phyloP scores from a whole-genome alignment of 352 stramenopile species.

The Pythium insidiosum region DNA sequence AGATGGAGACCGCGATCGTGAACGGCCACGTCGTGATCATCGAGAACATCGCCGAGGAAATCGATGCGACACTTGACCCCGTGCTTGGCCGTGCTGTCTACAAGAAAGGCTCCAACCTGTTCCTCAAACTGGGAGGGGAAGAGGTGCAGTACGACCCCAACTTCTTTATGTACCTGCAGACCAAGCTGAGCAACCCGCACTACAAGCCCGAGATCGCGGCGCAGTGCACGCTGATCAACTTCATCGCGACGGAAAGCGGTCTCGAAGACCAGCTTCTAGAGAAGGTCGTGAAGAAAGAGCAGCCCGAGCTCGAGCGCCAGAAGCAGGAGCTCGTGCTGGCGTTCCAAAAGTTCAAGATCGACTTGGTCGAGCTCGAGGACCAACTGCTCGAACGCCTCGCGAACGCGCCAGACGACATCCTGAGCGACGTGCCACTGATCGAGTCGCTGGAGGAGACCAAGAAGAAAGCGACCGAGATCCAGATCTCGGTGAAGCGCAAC shows the following conservation, averaged over 20 bases:
- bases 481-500: slow-evolving; percentile 91
- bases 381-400: slow-evolving; percentile 92
- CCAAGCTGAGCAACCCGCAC: slow-evolving; percentile 95
- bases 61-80: slow-evolving; percentile 95
- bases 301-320: slow-evolving; percentile 92
- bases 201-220: slow-evolving; percentile 97
- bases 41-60: slow-evolving; percentile 96
- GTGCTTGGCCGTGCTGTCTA: slow-evolving; percentile 94
- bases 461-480: slow-evolving; percentile 94
- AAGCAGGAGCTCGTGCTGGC: slow-evolving; percentile 89
- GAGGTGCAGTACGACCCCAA: slow-evolving; percentile 95
- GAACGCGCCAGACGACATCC: slow-evolving; percentile 95
- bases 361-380: slow-evolving; percentile 95
- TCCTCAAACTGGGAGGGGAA: slow-evolving; percentile 92
- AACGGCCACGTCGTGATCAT: slow-evolving; percentile 96
- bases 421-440: slow-evolving; percentile 94
- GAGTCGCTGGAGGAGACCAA: slow-evolving; percentile 96
- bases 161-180: slow-evolving; percentile 97
- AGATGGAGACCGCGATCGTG: slow-evolving; percentile 91
- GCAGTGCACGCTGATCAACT: slow-evolving; percentile 97
- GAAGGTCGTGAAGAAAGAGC: slow-evolving; percentile 94
- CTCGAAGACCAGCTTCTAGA: slow-evolving; percentile 95
- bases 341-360: slow-evolving; percentile 95
- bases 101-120: slow-evolving; percentile 93
- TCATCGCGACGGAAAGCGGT: slow-evolving; percentile 95